Evolutionary conservation across 805 yeast genomes (phyloP), one percentile per base, ranked within the genome.

Genomic region (Nematodospora valgi): DNA sequence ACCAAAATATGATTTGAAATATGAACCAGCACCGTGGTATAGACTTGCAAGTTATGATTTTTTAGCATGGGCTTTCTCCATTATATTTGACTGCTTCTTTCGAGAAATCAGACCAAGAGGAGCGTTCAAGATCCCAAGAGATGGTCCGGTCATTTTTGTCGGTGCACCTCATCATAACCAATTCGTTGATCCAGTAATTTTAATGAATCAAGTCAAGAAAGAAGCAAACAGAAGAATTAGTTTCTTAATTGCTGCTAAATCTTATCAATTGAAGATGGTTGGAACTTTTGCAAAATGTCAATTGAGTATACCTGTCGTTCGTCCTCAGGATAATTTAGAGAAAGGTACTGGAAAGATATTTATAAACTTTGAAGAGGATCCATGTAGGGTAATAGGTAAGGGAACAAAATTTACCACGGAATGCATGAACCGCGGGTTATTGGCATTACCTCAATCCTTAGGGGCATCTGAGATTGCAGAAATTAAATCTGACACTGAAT

Each of bases 101-200:
- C 64, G 98, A 40, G 96, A 89, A 53, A 87, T 91, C 43, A 72
- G 86, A 35, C 79, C 93, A 3, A 72, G 98, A 40, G 96, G 97
- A 1, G 87, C 95, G 1, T 86, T 78, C 61, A 74, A 79, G 32
- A 52, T 80, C 22, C 82, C 83, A 1, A 68, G 72, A 20, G 58
- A 72, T 7, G 97, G 96, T 0, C 91, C 98, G 0, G 81, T 88
- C 6, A 82, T 91, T 36, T 82, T 93, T 43, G 98, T 93, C 23
- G 94, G 93, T 8, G 98, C 96, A 2, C 98, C 98, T 2, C 98
- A 91, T 64, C 95, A 96, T n/a, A 86, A 86, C 53, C 95, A 86
- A 61, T 89, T 89, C 54, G 87, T 89, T 22, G 76, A 76, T 35
- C 91, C 93, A 2, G 76, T 89, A 32, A 73, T 93, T 34, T 67